Base-by-base conservation (phyloP, 768 basidiomycete genomes). In the Suillus weaverae region DNA sequence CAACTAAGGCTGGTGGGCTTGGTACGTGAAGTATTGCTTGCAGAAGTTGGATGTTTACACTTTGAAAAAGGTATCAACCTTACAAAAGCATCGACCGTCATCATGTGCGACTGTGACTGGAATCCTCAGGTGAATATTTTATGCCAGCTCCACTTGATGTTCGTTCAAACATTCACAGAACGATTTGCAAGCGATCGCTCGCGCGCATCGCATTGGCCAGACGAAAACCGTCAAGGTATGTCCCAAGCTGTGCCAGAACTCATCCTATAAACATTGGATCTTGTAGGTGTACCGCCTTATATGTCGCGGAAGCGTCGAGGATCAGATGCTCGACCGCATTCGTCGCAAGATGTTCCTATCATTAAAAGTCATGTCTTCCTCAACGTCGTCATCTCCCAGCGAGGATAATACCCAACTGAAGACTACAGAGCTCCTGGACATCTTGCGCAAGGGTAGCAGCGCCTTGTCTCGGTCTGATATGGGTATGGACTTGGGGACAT, bases 141-240 rank as follows among this genome's bases (percentile, higher is more conserved):
- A 77, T 20, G 22, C 4, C 20, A 54, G 32, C 13, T 39, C 18
- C 33, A 10, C 5, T 16, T 20, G 13, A 35, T 35, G 20, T 76
- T 74, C 22, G 35, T 39, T 32, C 2, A n/a, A 51, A 22, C 5
- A 4, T 22, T 30, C 18, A 30, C 66, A 92, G 74, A 93, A 91
- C 72, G 92, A 94, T 73, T 77, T 94, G 7, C 92, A 94, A 76
- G 92, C 92, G 0, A 92, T 94, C 74, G 92, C 92, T 30, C 83
- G 92, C 48, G 92, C 92, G 0, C 92, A 94, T 73, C 85, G 92
- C 11, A 90, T 91, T 62, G 90, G 90, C 7, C 90, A 92, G 73
- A 90, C 84, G 60, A 90, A 89, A 70, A 78, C 78, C 32, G 90
- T 92, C 65, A 85, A 89, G 73, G 86, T 86, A 69, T 32, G 70